Conservation (phyloP, 331 rosid species). For the Quercus lobata region DNA sequence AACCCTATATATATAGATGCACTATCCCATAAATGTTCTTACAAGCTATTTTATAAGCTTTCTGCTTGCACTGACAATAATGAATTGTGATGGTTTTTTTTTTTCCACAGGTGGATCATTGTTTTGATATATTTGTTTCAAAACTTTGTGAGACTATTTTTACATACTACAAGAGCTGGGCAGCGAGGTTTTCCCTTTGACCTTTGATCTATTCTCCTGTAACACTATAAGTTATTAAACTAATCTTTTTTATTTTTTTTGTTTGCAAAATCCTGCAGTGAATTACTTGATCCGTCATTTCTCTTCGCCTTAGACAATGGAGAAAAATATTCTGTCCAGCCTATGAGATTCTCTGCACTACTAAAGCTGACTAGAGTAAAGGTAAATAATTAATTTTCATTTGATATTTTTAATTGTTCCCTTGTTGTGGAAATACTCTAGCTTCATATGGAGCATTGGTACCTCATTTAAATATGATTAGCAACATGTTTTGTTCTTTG, state of each 20-base stretch:
- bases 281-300: slow-evolving; percentile 90
- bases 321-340: slow-evolving; percentile 81
- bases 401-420: neutral
- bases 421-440: neutral
- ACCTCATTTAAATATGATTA: neutral
- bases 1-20: neutral
- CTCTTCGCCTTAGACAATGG: slow-evolving; percentile 87
- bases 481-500: neutral
- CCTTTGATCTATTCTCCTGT: slow-evolving; percentile 25
- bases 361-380: slow-evolving; percentile 89
- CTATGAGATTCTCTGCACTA: slow-evolving; percentile 75
- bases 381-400: slow-evolving; percentile 44
- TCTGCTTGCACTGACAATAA: neutral
- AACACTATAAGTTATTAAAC: neutral
- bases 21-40: neutral
- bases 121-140: slow-evolving; percentile 87
- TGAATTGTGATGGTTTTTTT: neutral
- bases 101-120: slow-evolving; percentile 79
- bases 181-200: slow-evolving; percentile 64
- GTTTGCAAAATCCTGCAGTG: slow-evolving; percentile 60
- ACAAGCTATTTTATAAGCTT: neutral
- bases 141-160: slow-evolving; percentile 77
- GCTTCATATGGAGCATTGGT: slow-evolving; percentile 17
- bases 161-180: slow-evolving; percentile 96
- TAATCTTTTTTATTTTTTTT: slow-evolving; percentile 8